These are phyloP conservation scores for Boletus sp. DNA, from an alignment of 768 basidiomycete species.

Conservation along the genomic window DNA sequence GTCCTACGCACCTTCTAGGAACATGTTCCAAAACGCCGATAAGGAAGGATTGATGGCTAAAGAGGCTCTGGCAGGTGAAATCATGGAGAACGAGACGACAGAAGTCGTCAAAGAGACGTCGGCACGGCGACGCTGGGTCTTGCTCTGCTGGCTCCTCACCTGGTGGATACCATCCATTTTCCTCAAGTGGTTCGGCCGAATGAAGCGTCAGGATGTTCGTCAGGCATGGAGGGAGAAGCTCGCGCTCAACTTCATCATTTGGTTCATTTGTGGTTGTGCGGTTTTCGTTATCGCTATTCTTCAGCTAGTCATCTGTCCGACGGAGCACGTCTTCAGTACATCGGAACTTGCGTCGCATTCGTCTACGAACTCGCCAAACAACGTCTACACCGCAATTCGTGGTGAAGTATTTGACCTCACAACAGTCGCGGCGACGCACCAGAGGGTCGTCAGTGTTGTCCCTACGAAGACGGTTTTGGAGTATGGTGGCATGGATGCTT, in stretches of 20 bases:
- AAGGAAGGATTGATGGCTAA: slow-evolving; percentile 72
- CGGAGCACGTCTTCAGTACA: slow-evolving; percentile 83
- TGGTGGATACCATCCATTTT: slow-evolving; percentile 83
- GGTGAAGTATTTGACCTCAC: slow-evolving; percentile 95
- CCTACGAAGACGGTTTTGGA: slow-evolving; percentile 69
- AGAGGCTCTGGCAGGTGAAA: slow-evolving; percentile 80
- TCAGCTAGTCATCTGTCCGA: slow-evolving; percentile 88
- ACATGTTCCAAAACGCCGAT: slow-evolving; percentile 90
- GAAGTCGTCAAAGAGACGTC: slow-evolving; percentile 83
- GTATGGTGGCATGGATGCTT: slow-evolving; percentile 77
- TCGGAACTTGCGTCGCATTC: slow-evolving; percentile 75
- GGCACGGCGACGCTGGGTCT: slow-evolving; percentile 83
- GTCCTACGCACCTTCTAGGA: slow-evolving; percentile 89
- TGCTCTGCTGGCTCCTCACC: slow-evolving; percentile 83
- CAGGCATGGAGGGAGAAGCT: slow-evolving; percentile 99
- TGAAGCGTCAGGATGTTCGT: slow-evolving; percentile 91
- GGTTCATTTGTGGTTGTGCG: slow-evolving; percentile 86
- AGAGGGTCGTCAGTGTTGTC: slow-evolving; percentile 66
- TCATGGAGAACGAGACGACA: slow-evolving; percentile 82
- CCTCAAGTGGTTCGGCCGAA: slow-evolving; percentile 72
- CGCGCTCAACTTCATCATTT: slow-evolving; percentile 92
- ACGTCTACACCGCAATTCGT: slow-evolving; percentile 78
- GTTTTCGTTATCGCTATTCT: slow-evolving; percentile 92
- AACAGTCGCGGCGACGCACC: slow-evolving; percentile 60
- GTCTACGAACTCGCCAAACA: slow-evolving; percentile 57